Base-by-base conservation (phyloP, 108 stramenopile genomes). In the Cyclotella distinguenda region DNA sequence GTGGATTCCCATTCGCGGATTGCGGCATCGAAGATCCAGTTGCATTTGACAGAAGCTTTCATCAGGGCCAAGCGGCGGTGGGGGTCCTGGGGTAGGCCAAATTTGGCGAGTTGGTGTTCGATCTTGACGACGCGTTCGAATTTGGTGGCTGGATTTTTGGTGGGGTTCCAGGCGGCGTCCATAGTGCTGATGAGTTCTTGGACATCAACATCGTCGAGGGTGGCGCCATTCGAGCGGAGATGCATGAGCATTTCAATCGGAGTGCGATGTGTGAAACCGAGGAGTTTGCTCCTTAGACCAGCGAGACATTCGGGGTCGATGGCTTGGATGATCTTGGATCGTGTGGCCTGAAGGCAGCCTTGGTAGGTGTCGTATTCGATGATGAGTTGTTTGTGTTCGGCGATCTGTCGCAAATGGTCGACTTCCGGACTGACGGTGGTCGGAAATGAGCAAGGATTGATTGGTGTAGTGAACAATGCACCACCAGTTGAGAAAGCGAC, bases 301-400 rank as follows among this genome's bases (percentile, higher is more conserved):
- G 40, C 21, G 19, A 60, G 25, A 38, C 59, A 60, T 60, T 60
- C 59, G 25, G 40, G 21, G 40, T 60, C 39, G 21, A 60, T 30
- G 15, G 39, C 21, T 26, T 40, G 40, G 22, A 60, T 30, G 23
- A 59, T 59, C 21, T 21, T 38, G 1, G 21, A 19, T 21, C 57
- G 35, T 27, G 40, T 21, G 19, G 7, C 21, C 22, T 35, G 21
- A 9, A 30, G 21, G n/a, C 25, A 23, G 28, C n/a, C 57, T 6
- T 30, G 33, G 57, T 59, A 59, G 2, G 39, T 59, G 18, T 40
- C 21, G 35, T 27, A 59, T 19, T 59, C 57, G 40, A 10, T 59
- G 35, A 39, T 42, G 21, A 27, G 25, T 3, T 35, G 38, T 16
- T 59, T 59, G 38, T 59, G 57, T 59, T 59, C 57, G n/a, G 18